phyloP scores from a whole-genome alignment of 768 basidiomycete species.

The Tylopilus cervinicoccineus region DNA sequence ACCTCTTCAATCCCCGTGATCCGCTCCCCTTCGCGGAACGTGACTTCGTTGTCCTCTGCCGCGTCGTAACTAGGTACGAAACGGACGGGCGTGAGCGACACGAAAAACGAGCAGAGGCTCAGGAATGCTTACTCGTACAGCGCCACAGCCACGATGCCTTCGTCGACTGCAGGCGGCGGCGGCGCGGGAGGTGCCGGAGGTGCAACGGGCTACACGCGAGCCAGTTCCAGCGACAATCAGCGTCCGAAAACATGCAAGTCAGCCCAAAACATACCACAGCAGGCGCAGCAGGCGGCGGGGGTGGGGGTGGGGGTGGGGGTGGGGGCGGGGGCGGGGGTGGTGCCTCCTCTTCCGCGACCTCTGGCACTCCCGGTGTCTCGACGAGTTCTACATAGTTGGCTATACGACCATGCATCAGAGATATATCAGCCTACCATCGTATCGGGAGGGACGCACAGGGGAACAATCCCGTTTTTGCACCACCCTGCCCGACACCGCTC shows the following conservation, averaged over 20 bases:
- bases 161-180: slow-evolving; percentile 51
- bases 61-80: slow-evolving; percentile 88
- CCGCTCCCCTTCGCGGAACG: slow-evolving; percentile 78
- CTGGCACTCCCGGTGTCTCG: slow-evolving; percentile 40
- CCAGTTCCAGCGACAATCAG: not conserved
- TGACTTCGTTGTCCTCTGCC: slow-evolving; percentile 86
- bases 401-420: slow-evolving; percentile 22
- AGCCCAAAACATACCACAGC: slow-evolving; percentile 33
- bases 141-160: slow-evolving; percentile 60
- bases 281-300: slow-evolving; percentile 31
- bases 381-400: slow-evolving; percentile 87
- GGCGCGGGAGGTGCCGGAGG: slow-evolving; percentile 35
- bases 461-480: slow-evolving; percentile 74
- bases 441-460: slow-evolving; percentile 54
- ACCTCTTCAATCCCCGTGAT: slow-evolving; percentile 77
- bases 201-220: slow-evolving; percentile 28
- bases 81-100: not conserved
- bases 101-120: not conserved
- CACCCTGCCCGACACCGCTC: slow-evolving; percentile 68
- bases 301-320: slow-evolving; percentile 44
- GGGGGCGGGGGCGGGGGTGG: slow-evolving; percentile 59
- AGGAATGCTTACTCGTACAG: slow-evolving; percentile 59
- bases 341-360: slow-evolving; percentile 37
- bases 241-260: no score
- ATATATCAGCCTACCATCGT: not conserved